These are phyloP conservation scores for Symmetrospora coprosmae DNA, from an alignment of 768 basidiomycete genomes.

Conservation along the genomic window DNA sequence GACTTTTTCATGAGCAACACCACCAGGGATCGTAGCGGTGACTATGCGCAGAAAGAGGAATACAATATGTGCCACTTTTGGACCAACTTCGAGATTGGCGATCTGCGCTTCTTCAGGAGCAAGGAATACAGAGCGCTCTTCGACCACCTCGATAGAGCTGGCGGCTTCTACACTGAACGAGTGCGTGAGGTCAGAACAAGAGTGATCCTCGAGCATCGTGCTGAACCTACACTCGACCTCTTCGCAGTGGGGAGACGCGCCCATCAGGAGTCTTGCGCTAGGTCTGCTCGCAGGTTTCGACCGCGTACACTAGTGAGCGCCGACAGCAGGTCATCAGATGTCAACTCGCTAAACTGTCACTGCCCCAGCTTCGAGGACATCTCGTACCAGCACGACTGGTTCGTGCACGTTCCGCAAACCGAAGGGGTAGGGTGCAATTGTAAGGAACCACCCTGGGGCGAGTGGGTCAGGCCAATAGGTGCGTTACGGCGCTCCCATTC, in stretches of 20 bases:
- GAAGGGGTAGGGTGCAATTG: slow-evolving; percentile 24
- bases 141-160: slow-evolving; percentile 59
- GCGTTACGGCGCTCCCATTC: neutral
- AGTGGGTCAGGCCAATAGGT: slow-evolving; percentile 18
- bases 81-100: slow-evolving; percentile 86
- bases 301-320: slow-evolving; percentile 27
- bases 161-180: slow-evolving; percentile 43
- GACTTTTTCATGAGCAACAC: slow-evolving; percentile 4
- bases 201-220: neutral
- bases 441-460: neutral
- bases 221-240: neutral
- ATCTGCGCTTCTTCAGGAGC: slow-evolving; percentile 68
- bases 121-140: slow-evolving; percentile 49
- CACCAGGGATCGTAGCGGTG: neutral
- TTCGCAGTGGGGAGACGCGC: slow-evolving; percentile 28
- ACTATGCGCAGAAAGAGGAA: neutral
- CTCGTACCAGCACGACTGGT: slow-evolving; percentile 31
- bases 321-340: neutral
- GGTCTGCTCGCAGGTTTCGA: slow-evolving; percentile 23
- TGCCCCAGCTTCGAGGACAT: slow-evolving; percentile 29
- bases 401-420: slow-evolving; percentile 23
- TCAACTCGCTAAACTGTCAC: neutral
- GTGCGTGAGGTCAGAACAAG: neutral
- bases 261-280: slow-evolving; percentile 23
- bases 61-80: slow-evolving; percentile 42